Evolutionary conservation across 768 basidiomycete genomes (phyloP).

Genomic region (Leccinum sublutescens): DNA sequence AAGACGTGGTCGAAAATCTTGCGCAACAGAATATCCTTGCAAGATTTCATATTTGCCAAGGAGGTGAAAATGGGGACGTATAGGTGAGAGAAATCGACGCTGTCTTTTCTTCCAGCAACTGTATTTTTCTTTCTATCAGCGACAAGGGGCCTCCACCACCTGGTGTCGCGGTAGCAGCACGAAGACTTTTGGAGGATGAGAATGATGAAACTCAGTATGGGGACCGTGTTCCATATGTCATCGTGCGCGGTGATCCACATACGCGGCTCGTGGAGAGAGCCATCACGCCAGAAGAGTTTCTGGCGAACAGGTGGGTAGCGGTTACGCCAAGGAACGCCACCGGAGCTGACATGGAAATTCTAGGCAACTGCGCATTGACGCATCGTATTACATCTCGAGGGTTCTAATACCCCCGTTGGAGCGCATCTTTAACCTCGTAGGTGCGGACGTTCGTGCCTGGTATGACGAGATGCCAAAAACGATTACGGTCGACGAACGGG

Average conservation of each 20-base stretch:
- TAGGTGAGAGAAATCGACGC: slow-evolving; percentile 46
- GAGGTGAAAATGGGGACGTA: slow-evolving; percentile 94
- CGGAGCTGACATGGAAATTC: background rate
- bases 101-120: background rate
- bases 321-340: background rate
- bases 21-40: slow-evolving; percentile 75
- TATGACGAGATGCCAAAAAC: slow-evolving; percentile 82
- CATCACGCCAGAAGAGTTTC: slow-evolving; percentile 66
- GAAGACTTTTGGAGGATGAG: slow-evolving; percentile 69
- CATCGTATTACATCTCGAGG: slow-evolving; percentile 81
- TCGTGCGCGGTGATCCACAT: slow-evolving; percentile 62
- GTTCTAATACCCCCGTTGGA: slow-evolving; percentile 89
- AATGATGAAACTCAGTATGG: slow-evolving; percentile 88
- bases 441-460: slow-evolving; percentile 85
- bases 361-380: slow-evolving; percentile 78
- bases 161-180: slow-evolving; percentile 85
- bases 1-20: slow-evolving; percentile 82
- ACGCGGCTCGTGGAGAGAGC: slow-evolving; percentile 73
- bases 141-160: slow-evolving; percentile 86
- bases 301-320: slow-evolving; percentile 55
- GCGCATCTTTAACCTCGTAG: slow-evolving; percentile 87
- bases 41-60: slow-evolving; percentile 94
- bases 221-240: slow-evolving; percentile 91
- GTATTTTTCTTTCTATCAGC: slow-evolving; percentile 37
- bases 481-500: slow-evolving; percentile 37